Percentiles rank a stretch among this genome's conserved stretches.
Conservation (phyloP, 202 grass and related monocot genomes). For the Zoysia matrella region DNA sequence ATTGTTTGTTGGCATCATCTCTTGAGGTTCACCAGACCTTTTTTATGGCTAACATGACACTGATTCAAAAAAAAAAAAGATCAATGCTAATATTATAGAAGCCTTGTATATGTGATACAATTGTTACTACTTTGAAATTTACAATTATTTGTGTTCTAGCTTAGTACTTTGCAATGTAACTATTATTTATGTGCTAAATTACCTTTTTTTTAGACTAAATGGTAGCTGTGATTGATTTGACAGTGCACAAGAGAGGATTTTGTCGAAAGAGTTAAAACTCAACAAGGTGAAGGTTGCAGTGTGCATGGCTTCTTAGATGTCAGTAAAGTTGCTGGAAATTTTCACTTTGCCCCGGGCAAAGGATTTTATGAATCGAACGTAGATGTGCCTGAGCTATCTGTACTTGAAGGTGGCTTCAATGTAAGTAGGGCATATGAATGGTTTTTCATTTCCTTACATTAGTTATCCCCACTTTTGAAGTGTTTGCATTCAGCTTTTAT, state of each 20-base stretch:
- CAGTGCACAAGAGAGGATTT: constrained; percentile 97
- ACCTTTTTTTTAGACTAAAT: constrained; percentile 14
- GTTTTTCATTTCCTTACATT: neutral
- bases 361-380: constrained; percentile 85
- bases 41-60: neutral
- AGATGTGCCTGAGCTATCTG: constrained; percentile 71
- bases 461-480: neutral
- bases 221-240: constrained; percentile 18
- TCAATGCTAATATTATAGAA: neutral
- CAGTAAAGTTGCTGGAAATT: constrained; percentile 96
- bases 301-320: constrained; percentile 90
- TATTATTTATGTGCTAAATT: constrained; percentile 26
- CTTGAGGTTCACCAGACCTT: neutral
- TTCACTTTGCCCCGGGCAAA: constrained; percentile 97
- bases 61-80: neutral
- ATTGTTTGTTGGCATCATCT: neutral
- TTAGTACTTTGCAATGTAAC: neutral
- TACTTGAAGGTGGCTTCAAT: constrained; percentile 76
- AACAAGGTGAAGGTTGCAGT: constrained; percentile 93
- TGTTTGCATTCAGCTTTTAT: constrained; percentile 18
- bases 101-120: constrained; percentile 14
- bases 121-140: neutral
- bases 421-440: constrained; percentile 57
- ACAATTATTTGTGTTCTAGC: too few relatives aligned
- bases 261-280: constrained; percentile 86